phyloP scores from a whole-genome alignment of 805 yeast species.

The Saturnispora saitoi region DNA sequence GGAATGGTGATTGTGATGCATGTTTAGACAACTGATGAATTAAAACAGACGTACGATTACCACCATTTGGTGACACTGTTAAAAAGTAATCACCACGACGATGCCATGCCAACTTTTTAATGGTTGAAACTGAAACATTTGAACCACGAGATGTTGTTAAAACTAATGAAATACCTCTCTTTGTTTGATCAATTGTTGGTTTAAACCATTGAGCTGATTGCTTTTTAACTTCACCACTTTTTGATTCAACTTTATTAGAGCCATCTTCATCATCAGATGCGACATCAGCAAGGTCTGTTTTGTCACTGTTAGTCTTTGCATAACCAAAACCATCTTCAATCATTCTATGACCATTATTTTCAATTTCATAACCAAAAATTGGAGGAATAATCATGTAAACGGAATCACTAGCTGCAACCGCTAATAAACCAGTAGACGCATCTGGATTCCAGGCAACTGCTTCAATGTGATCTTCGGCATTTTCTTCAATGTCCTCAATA shows the following conservation, averaged over 20 bases:
- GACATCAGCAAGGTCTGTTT: constrained; percentile 24
- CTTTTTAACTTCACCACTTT: constrained; percentile 26
- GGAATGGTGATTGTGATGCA: constrained; percentile 91
- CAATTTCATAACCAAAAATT: constrained; percentile 79
- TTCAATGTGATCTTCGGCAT: constrained; percentile 69
- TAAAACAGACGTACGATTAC: constrained; percentile 69
- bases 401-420: constrained; percentile 75
- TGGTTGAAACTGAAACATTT: constrained; percentile 42
- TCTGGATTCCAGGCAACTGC: constrained; percentile 88
- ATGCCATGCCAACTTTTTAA: constrained; percentile 89
- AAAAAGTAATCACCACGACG: constrained; percentile 95
- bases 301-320: constrained; percentile 34
- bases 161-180: constrained; percentile 63
- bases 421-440: constrained; percentile 62
- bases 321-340: constrained; percentile 91
- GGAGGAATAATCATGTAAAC: constrained; percentile 82
- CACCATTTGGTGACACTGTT: constrained; percentile 91
- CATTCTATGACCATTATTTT: constrained; percentile 67
- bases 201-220: constrained; percentile 76
- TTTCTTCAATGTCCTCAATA: constrained; percentile 39
- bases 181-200: constrained; percentile 55
- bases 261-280: constrained; percentile 35
- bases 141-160: constrained; percentile 42
- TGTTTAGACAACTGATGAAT: constrained; percentile 94
- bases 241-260: constrained; percentile 23